Evolutionary conservation across 2,329 filamentous ascomycete species (phyloP).

Genomic region (Elsinoe batatas): DNA sequence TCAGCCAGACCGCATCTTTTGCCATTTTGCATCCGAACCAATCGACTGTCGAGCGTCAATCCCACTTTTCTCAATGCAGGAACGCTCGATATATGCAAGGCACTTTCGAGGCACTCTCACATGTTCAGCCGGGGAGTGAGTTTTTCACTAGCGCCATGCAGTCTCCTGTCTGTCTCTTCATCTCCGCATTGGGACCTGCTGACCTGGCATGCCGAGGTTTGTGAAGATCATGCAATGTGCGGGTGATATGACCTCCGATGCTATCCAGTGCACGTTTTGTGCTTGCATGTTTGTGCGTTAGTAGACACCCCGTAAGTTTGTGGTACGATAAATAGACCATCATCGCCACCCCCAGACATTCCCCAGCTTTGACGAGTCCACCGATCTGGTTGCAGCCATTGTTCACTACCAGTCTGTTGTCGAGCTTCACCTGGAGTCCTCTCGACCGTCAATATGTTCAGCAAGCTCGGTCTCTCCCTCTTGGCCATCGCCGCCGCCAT

Average conservation of each 20-base stretch:
- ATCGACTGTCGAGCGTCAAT: background rate
- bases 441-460: constrained; percentile 9
- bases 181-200: constrained; percentile 5
- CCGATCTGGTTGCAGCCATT: background rate
- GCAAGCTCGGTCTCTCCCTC: background rate
- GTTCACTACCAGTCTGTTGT: background rate
- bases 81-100: background rate
- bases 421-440: background rate
- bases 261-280: background rate
- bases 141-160: constrained; percentile 6
- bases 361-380: background rate
- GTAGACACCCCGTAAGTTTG: background rate
- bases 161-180: background rate
- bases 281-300: background rate
- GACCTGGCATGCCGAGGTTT: background rate
- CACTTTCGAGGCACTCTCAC: background rate
- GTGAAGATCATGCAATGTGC: background rate
- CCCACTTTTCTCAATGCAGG: constrained; percentile 4
- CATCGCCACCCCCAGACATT: background rate
- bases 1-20: background rate
- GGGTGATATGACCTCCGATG: constrained; percentile 1
- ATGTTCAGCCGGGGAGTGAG: background rate
- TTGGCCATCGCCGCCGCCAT: constrained; percentile 13
- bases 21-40: background rate
- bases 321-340: background rate